Percentiles rank a stretch among this genome's conserved stretches.
Conservation (phyloP, 1,139 yeast species). For the Candida glucosophila region DNA sequence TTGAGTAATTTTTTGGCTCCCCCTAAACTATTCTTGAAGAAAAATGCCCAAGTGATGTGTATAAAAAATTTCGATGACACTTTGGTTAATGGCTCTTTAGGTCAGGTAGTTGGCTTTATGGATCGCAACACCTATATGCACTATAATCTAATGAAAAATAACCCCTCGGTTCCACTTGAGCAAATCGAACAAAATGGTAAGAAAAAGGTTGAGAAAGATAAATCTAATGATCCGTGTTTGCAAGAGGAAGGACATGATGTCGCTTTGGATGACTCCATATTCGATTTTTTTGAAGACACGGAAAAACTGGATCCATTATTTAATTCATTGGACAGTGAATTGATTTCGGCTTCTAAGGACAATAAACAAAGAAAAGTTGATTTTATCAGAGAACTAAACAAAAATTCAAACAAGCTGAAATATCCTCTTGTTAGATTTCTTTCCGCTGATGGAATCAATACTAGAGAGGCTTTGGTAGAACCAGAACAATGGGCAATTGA, state of each 20-base stretch:
- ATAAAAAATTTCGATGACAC: constrained; percentile 82
- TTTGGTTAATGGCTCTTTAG: constrained; percentile 88
- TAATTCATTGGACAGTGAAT: constrained; percentile 8
- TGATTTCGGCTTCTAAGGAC: constrained; percentile 8
- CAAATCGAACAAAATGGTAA: constrained; percentile 9
- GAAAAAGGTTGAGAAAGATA: constrained; percentile 5
- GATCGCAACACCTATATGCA: constrained; percentile 28
- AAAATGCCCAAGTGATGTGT: constrained; percentile 94
- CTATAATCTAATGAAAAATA: constrained; percentile 11
- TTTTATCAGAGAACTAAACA: constrained; percentile 10
- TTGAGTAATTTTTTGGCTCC: constrained; percentile 72
- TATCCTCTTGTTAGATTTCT: constrained; percentile 75
- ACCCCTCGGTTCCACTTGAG: constrained; percentile 11
- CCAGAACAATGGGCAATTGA: constrained; percentile 38
- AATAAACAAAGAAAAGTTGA: constrained; percentile 14
- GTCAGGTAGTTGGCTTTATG: constrained; percentile 51
- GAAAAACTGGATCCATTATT: background rate
- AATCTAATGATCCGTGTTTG: constrained; percentile 4
- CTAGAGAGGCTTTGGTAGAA: constrained; percentile 53
- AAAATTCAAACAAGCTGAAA: constrained; percentile 18
- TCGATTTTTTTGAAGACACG: constrained; percentile 9
- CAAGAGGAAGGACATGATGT: constrained; percentile 4
- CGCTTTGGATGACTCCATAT: constrained; percentile 16
- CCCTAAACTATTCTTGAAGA: constrained; percentile 49
- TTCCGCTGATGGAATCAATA: constrained; percentile 53